phyloP scores from a whole-genome alignment of 257 asterid genomes.

The Fraxinus anomala region DNA sequence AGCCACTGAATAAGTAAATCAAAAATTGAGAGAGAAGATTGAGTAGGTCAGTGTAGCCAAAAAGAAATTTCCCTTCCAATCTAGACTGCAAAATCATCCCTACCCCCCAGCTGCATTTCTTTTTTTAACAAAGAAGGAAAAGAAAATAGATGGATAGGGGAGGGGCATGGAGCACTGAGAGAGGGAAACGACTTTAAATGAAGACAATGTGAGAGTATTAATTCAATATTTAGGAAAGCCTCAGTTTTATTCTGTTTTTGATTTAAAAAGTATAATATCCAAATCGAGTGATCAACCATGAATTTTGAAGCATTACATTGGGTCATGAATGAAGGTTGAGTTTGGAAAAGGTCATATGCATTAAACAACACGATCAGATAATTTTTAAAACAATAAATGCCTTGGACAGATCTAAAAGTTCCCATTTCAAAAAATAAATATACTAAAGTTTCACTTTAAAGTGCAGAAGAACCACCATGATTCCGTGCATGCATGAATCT shows the following conservation, averaged over 20 bases:
- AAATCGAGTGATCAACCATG: background rate
- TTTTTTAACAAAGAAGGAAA: background rate
- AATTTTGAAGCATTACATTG: background rate
- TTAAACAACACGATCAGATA: background rate
- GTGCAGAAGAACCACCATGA: too few species aligned
- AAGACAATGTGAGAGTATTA: background rate
- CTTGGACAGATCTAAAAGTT: background rate
- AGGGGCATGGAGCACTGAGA: background rate
- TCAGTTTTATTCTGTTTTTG: too few species aligned
- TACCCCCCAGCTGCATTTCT: background rate
- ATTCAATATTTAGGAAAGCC: background rate
- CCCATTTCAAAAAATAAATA: background rate
- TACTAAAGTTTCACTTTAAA: background rate
- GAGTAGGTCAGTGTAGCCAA: background rate
- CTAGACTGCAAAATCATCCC: constrained; percentile 1
- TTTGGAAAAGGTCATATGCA: background rate
- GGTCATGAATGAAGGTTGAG: constrained; percentile 13
- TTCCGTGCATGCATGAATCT: background rate
- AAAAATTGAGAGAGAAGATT: background rate
- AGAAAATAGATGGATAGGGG: background rate
- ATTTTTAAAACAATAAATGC: background rate
- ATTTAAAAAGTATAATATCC: background rate
- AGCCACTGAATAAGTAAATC: constrained; percentile 54
- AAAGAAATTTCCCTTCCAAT: constrained; percentile 2
- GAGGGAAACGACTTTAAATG: background rate